Conservation (phyloP, 1,284 basidiomycete genomes). For the Irpex sp. region DNA sequence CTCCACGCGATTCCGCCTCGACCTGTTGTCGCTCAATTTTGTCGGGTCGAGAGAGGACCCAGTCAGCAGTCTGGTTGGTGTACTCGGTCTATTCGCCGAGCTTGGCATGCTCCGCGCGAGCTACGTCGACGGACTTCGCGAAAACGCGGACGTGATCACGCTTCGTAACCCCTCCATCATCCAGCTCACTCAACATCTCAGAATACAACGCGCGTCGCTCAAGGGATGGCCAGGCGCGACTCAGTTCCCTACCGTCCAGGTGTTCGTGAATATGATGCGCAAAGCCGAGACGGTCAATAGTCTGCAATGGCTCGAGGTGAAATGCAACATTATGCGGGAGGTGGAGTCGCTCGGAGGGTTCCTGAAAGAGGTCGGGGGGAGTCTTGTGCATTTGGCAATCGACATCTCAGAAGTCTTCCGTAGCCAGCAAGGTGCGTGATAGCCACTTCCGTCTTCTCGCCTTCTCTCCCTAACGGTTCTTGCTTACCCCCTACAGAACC, state of each 20-base stretch:
- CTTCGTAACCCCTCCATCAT: not conserved
- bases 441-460: not conserved
- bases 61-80: not conserved
- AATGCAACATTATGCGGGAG: slow-evolving; percentile 5
- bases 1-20: not conserved
- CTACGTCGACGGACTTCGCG: slow-evolving; percentile 5
- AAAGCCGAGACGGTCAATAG: not conserved
- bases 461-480: not conserved
- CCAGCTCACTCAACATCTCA: not conserved
- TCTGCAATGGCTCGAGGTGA: slow-evolving; percentile 1
- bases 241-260: slow-evolving; percentile 2
- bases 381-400: slow-evolving; percentile 1
- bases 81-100: slow-evolving; percentile 3
- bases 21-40: slow-evolving; percentile 2
- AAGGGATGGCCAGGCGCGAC: slow-evolving; percentile 3
- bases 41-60: slow-evolving; percentile 2
- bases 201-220: not conserved
- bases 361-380: not conserved
- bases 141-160: not conserved
- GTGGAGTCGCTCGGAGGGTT: slow-evolving; percentile 1
- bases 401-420: slow-evolving; percentile 5
- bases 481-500: not conserved
- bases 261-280: slow-evolving; percentile 1
- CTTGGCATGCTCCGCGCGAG: slow-evolving; percentile 1
- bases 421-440: slow-evolving; percentile 1